Base-by-base conservation (phyloP, 192 early-diverging fungal genomes). In the Rhizoclosmatium globosum region DNA sequence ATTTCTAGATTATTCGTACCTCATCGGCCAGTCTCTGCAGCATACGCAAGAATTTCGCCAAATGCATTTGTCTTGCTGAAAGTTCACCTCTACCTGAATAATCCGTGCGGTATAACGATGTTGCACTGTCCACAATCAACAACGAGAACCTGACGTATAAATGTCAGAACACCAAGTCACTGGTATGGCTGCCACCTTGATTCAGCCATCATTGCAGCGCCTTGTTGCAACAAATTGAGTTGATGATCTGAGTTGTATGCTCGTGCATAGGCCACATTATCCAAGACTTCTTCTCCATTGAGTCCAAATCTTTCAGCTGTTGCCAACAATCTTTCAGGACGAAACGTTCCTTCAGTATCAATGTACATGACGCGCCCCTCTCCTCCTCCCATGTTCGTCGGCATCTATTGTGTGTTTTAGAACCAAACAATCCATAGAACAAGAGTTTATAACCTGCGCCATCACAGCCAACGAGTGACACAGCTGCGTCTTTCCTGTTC, bases 201-300 rank as follows among this genome's bases (percentile, higher is more conserved):
- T 77, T 97, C 94, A 1, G 86, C 83, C 96, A 99, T 97, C 91
- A 99, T 94, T 44, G 90, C 92, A 1, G 94, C 92, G 43, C 96
- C 97, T 79, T 95, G 92, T 21, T 91, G 85, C 45, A 99, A 78
- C 23, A 99, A 85, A 39, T 92, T 86, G 59, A 89, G 93, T 81
- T 99, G 98, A 79, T 98, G 97, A 82, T 99, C 97, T 1, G 96
- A 92, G 79, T 99, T 97, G 77, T 97, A 95, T 11, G 95, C 98
- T 7, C 97, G 91, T 4, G 97, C 97, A 81, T 92, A 93, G 2
- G 95, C 96, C 38, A 99, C 93, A 81, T 99, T 99, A 48, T 97
- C 96, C 57, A 99, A 83, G 0, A 94, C 94, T 74, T 97, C 95
- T 56, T 92, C 92, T 6, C 92, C 92, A 71, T 94, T 88, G 80